These are phyloP conservation scores for Dinochytrium kinnereticum DNA, from an alignment of 371 early-diverging fungal genomes.

Conservation along the genomic window DNA sequence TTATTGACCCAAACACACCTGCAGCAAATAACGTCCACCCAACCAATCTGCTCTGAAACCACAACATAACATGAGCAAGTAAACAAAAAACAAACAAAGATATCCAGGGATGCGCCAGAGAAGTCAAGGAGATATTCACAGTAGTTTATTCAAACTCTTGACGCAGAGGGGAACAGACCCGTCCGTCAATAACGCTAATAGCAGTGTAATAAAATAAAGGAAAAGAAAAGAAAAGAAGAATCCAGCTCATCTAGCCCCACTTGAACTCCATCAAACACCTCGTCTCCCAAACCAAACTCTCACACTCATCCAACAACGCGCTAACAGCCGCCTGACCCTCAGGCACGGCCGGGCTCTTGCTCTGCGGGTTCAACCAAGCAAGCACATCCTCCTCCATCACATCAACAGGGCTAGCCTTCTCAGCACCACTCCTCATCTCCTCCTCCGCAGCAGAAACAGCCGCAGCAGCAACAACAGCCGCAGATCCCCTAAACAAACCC, in stretches of 20 bases:
- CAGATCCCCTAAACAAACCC: slow-evolving; percentile 28
- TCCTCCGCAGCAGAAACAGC: slow-evolving; percentile 9
- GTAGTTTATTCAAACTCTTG: too few relatives aligned
- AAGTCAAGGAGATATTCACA: too few relatives aligned
- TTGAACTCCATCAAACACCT: slow-evolving; percentile 24
- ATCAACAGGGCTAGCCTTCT: not conserved
- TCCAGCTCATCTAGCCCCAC: slow-evolving; percentile 1
- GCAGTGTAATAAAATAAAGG: not conserved
- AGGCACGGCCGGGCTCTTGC: slow-evolving; percentile 16
- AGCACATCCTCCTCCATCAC: slow-evolving; percentile 19
- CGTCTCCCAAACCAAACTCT: slow-evolving; percentile 28
- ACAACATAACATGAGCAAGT: too few relatives aligned
- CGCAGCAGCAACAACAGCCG: not conserved
- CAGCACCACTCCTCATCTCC: slow-evolving; percentile 13
- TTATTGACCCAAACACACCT: too few relatives aligned
- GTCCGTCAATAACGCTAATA: not conserved
- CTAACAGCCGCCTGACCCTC: slow-evolving; percentile 34
- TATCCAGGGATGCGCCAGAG: too few relatives aligned
- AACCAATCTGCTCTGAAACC: too few relatives aligned
- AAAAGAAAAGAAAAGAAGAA: not conserved
- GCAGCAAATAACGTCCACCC: too few relatives aligned
- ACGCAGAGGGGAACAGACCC: too few relatives aligned
- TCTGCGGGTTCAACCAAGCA: slow-evolving; percentile 17
- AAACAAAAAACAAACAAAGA: too few relatives aligned
- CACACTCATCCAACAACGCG: slow-evolving; percentile 41